Base-by-base conservation (phyloP, 2,329 filamentous ascomycete genomes). In the Sordariomycetes sp. region DNA sequence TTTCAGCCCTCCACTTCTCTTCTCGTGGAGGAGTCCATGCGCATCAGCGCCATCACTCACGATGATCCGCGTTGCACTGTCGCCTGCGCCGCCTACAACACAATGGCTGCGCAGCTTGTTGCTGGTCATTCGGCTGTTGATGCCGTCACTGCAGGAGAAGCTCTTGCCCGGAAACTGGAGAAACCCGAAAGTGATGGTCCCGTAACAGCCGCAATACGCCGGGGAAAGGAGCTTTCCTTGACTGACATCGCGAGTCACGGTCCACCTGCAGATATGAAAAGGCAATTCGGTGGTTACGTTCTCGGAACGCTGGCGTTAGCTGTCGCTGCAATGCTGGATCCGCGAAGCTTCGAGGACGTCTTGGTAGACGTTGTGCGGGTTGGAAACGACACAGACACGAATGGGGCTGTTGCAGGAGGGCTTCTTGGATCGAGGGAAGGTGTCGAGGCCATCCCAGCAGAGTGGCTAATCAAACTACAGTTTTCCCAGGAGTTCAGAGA, bases 251-350 rank as follows among this genome's bases (percentile, higher is more conserved):
- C 53, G 5, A 15, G 30, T 11, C 40, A 39, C 7, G 64, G 54
- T 1, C 61, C 51, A 5, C 39, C 28, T 1, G 35, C 26, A 2
- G 35, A 26, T 0, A 32, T 66, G 8, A 56, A 48, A 3, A 48
- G 51, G 5, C 30, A 39, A 3, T 56, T 48, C 15, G 45, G 48
- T 3, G 65, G 65, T 3, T 66, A 55, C 33, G 65, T 68, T 8
- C 51, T 67, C 1, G 59, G 64, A 32, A 59, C 60, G 20, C 42
- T 69, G 31, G 51, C 43, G 3, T 21, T 68, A 4, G 58, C 57
- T 0, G 45, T 68, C 1, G 60, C 63, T 0, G 64, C 65, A 0
- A 23, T 66, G 18, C 36, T 65, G 3, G 64, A 68, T 30, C 10
- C 21, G n/a, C n/a, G n/a, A n/a, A n/a, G n/a, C n/a, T n/a, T n/a